Conservation (phyloP, 106 monocot species). For the Dioscorea alata region DNA sequence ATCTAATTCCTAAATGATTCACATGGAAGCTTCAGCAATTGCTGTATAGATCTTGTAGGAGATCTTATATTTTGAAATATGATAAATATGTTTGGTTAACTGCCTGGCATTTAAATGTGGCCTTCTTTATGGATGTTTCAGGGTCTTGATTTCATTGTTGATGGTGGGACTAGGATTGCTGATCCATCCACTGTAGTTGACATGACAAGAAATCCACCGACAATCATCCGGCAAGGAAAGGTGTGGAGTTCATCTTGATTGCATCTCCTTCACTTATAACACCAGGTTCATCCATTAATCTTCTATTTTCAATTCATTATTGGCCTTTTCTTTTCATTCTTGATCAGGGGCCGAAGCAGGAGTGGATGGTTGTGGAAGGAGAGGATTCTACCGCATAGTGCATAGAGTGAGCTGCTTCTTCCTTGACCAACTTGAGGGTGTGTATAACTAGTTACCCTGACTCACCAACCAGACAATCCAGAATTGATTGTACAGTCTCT, state of each 20-base stretch:
- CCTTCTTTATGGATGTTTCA: constrained; percentile 23
- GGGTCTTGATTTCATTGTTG: constrained; percentile 98
- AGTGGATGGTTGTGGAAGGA: neutral
- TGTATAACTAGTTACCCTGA: too few relatives aligned
- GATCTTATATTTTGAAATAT: neutral
- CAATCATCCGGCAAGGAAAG: constrained; percentile 87
- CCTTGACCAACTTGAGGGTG: neutral
- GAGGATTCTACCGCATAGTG: neutral
- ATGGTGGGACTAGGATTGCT: constrained; percentile 73
- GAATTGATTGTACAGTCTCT: too few relatives aligned
- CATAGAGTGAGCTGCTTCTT: neutral
- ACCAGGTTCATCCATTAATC: too few relatives aligned
- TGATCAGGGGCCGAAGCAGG: neutral
- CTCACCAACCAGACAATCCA: too few relatives aligned
- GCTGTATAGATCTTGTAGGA: neutral
- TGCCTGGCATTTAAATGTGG: neutral
- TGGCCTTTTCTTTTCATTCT: neutral
- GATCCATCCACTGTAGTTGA: constrained; percentile 97
- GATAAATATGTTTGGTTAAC: neutral
- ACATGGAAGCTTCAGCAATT: neutral
- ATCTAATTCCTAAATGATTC: neutral
- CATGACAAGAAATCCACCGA: constrained; percentile 73
- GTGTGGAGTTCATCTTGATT: constrained; percentile 22
- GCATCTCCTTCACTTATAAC: too few relatives aligned
- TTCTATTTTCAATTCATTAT: neutral